Percentiles rank a stretch among this genome's conserved stretches.
Conservation (phyloP, 768 basidiomycete genomes). For the Lactarius hengduanensis region DNA sequence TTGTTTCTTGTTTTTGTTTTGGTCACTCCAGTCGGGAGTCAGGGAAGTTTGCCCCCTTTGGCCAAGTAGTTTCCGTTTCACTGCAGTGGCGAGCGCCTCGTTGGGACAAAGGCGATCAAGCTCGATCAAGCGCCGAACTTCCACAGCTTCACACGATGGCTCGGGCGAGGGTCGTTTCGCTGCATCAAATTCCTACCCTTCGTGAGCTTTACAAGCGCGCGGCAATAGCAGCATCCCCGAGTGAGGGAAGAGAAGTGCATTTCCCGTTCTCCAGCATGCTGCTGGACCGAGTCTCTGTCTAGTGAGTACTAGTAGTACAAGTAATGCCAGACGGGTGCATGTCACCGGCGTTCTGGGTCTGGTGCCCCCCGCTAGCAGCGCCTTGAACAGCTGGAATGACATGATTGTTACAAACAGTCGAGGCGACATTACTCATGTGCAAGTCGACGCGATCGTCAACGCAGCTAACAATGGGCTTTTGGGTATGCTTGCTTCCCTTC, state of each 20-base stretch:
- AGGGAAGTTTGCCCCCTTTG: not conserved
- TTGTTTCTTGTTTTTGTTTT: not conserved
- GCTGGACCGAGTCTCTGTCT: slow-evolving; percentile 63
- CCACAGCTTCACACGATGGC: not conserved
- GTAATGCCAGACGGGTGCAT: not conserved
- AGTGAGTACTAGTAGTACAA: slow-evolving; percentile 46
- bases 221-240: slow-evolving; percentile 36
- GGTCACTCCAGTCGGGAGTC: not conserved
- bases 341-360: not conserved
- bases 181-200: slow-evolving; percentile 57
- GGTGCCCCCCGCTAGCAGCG: not conserved
- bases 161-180: slow-evolving; percentile 28
- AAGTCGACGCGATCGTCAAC: slow-evolving; percentile 76
- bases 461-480: slow-evolving; percentile 74
- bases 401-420: slow-evolving; percentile 44
- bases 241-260: slow-evolving; percentile 36
- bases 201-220: slow-evolving; percentile 49
- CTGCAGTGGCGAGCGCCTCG: no score
- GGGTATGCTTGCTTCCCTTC: slow-evolving; percentile 43
- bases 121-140: not conserved
- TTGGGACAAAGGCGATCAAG: not conserved
- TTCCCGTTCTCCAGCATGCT: slow-evolving; percentile 41
- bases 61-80: not conserved
- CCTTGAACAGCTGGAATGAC: not conserved
- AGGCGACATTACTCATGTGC: slow-evolving; percentile 73